phyloP scores from a whole-genome alignment of 345 rosid species.

The Abelmoschus esculentus region DNA sequence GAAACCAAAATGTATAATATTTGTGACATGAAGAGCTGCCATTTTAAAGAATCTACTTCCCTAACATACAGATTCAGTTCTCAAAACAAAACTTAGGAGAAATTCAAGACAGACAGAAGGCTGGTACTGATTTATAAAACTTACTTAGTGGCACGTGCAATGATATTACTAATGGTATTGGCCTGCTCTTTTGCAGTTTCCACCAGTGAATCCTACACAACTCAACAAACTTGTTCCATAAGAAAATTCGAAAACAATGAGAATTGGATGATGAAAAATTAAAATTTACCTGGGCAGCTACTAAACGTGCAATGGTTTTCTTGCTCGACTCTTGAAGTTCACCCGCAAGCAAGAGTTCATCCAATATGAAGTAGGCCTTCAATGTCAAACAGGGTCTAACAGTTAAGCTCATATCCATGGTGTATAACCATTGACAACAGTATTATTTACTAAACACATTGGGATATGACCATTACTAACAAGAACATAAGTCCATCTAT shows the following conservation, averaged over 20 bases:
- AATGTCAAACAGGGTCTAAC: conserved; percentile 14
- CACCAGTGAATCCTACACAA: conserved; percentile 75
- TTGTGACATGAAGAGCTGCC: not conserved
- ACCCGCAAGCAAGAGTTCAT: conserved; percentile 87
- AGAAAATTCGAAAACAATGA: not conserved
- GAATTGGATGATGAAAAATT: not conserved
- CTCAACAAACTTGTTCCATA: conserved; percentile 1
- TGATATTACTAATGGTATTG: conserved; percentile 73
- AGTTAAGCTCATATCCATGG: not conserved
- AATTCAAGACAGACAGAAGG: not conserved
- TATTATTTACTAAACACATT: not conserved
- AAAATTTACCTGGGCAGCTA: conserved; percentile 64
- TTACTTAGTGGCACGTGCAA: conserved; percentile 94
- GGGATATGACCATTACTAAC: not conserved
- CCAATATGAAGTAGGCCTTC: conserved; percentile 86
- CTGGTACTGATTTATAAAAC: not conserved
- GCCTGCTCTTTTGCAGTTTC: conserved; percentile 93
- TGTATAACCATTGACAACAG: not conserved
- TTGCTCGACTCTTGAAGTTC: conserved; percentile 97
- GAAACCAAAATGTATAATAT: not conserved
- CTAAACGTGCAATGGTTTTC: conserved; percentile 75
- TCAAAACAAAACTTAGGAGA: not conserved
- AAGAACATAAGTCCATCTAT: not conserved
- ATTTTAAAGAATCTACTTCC: not conserved
- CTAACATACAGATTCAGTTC: not conserved